A percentile compares a stretch with the other conserved stretches of the same genome.
These are phyloP conservation scores for Torulaspora globosa DNA, from an alignment of 1,139 yeast species.

Conservation along the genomic window DNA sequence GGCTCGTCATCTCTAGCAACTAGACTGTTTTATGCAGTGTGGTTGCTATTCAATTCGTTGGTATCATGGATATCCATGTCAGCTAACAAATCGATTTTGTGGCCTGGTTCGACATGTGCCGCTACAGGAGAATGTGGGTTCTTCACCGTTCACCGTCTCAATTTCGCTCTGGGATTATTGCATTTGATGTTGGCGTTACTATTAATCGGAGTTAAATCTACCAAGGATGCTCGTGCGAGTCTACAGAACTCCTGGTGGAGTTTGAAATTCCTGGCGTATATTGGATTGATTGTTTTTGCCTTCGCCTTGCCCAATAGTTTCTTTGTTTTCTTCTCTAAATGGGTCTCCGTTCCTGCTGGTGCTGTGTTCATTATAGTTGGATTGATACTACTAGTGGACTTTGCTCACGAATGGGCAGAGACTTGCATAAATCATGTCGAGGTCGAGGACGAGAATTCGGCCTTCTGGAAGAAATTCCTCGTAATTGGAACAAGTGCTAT, in stretches of 20 bases:
- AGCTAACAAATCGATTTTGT: slow-evolving; percentile 71
- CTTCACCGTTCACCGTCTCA: slow-evolving; percentile 86
- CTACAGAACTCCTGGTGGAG: slow-evolving; percentile 94
- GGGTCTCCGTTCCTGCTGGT: slow-evolving; percentile 79
- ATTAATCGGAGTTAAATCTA: slow-evolving; percentile 70
- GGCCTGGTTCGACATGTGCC: slow-evolving; percentile 74
- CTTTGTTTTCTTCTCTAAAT: slow-evolving; percentile 86
- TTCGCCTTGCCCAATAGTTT: slow-evolving; percentile 84
- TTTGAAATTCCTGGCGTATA: slow-evolving; percentile 61
- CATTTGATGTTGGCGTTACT: slow-evolving; percentile 69
- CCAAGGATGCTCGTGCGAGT: slow-evolving; percentile 72
- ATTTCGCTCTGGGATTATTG: slow-evolving; percentile 78
- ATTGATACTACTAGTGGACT: slow-evolving; percentile 82
- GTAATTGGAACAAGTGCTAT: slow-evolving; percentile 83
- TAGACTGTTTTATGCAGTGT: slow-evolving; percentile 76
- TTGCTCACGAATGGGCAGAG: slow-evolving; percentile 99
- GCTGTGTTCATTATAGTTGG: slow-evolving; percentile 87
- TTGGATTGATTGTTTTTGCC: slow-evolving; percentile 53
- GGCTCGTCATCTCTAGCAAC: slow-evolving; percentile 74
- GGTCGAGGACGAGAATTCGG: slow-evolving; percentile 64
- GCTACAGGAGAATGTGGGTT: slow-evolving; percentile 86
- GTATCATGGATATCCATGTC: slow-evolving; percentile 82
- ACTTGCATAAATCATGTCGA: slow-evolving; percentile 89
- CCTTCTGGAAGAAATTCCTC: slow-evolving; percentile 73
- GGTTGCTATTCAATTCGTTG: slow-evolving; percentile 72